Evolutionary conservation across 306 rosid species (phyloP), one percentile per base, ranked within the genome.

Genomic region (Ceratonia siliqua): DNA sequence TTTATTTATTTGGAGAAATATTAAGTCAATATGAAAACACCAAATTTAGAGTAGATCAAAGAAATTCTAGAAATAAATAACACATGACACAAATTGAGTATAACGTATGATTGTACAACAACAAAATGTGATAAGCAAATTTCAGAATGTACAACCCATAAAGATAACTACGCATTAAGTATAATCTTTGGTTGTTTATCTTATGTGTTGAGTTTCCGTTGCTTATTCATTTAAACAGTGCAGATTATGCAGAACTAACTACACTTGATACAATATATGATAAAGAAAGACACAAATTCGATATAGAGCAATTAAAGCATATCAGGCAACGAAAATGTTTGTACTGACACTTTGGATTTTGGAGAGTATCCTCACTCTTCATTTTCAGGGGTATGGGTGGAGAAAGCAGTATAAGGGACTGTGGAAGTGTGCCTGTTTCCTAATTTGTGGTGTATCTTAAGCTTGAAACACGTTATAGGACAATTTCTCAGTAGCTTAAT

Each of bases 1-100:
- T 65, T 49, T 62, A 15, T 6, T 75, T 33, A 46, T 22, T 45
- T n/a, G 30, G 55, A 22, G 39, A 66, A 57, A 22, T 39, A 66
- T 15, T 27, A 15, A 39, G 3, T 48, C 72, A 74, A 57, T 32
- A 67, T 24, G 22, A 48, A 48, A 61, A 33, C 9, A 30, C 54
- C 36, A 36, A 62, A 43, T 13, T 9, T 3, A 18, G 18, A 53
- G 12, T 74, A 58, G 17, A 27, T 43, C 35, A 28, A 18, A 41
- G 24, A 59, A 79, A 74, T 10, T 25, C 25, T 17, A 45, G 58
- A 56, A 70, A 70, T 13, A 70, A 11, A n/a, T 35, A 17, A 35
- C 32, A 55, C 49, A 17, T 12, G 21, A 24, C 69, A 76, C 10
- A 41, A n/a, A n/a, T n/a, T n/a, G n/a, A 41, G 45, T 41, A 11